Evolutionary conservation across 2,329 filamentous ascomycete species (phyloP).

Genomic region (Fusarium robinianum): DNA sequence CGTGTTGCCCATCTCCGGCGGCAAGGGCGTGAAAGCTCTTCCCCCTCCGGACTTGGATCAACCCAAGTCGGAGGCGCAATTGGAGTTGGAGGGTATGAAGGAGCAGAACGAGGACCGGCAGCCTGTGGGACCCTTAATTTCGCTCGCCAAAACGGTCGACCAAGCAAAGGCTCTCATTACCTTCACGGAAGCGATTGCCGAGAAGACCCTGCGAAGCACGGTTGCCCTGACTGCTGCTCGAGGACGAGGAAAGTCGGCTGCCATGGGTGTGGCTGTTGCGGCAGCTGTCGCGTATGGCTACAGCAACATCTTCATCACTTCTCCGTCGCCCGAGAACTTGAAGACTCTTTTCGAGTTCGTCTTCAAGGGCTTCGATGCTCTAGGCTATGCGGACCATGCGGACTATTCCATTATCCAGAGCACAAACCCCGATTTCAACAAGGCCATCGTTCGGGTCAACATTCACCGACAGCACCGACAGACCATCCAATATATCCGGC

Average conservation of each 20-base stretch:
- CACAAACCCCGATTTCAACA: constrained; percentile 98
- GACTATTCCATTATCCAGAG: constrained; percentile 99
- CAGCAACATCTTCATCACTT: constrained; percentile 99
- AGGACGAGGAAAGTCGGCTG: constrained; percentile 96
- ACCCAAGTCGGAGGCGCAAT: constrained; percentile 69
- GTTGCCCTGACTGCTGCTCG: constrained; percentile 91
- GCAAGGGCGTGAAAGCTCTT: constrained; percentile 83
- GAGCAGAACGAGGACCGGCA: constrained; percentile 84
- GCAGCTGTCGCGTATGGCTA: constrained; percentile 95
- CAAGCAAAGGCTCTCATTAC: constrained; percentile 97
- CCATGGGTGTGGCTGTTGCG: constrained; percentile 90
- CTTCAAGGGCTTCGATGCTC: constrained; percentile 95
- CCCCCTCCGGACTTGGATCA: constrained; percentile 76
- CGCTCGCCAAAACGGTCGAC: constrained; percentile 86
- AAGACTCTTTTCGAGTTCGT: constrained; percentile 98
- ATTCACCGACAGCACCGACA: constrained; percentile 93
- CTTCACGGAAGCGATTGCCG: constrained; percentile 93
- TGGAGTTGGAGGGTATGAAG: constrained; percentile 85
- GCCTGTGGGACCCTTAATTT: constrained; percentile 82
- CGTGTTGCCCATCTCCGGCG: constrained; percentile 93
- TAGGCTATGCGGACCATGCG: constrained; percentile 91
- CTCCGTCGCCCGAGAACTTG: constrained; percentile 94
- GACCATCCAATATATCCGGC: constrained; percentile 98
- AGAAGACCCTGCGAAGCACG: constrained; percentile 93
- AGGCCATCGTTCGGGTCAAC: constrained; percentile 96